phyloP scores from a whole-genome alignment of 2,329 filamentous ascomycete genomes.

The Diaporthe eres region DNA sequence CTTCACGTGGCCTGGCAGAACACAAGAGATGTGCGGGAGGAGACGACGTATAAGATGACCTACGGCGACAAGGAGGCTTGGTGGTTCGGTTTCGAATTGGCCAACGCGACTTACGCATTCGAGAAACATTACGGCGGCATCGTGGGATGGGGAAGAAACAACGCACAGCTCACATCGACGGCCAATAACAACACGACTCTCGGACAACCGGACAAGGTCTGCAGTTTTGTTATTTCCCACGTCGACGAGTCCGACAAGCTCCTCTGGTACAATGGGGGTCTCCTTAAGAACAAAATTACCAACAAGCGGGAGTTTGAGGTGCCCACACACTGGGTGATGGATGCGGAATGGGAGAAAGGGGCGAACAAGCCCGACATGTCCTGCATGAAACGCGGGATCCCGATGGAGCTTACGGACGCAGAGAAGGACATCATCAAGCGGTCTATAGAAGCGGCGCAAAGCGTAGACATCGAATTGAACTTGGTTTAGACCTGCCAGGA shows the following conservation, averaged over 20 bases:
- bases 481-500: not conserved
- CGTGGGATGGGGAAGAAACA: conserved; percentile 50
- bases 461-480: conserved; percentile 2
- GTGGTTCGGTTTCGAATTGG: conserved; percentile 61
- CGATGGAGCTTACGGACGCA: not conserved
- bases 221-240: conserved; percentile 59
- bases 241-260: conserved; percentile 54
- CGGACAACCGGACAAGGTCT: conserved; percentile 46
- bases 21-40: conserved; percentile 53
- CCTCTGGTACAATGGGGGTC: conserved; percentile 59
- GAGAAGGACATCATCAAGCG: not conserved
- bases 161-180: not conserved
- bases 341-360: conserved; percentile 55
- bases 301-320: conserved; percentile 51
- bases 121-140: conserved; percentile 58
- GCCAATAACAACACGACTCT: conserved; percentile 10
- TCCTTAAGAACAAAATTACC: conserved; percentile 56
- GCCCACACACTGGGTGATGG: conserved; percentile 57
- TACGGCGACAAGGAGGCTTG: conserved; percentile 63
- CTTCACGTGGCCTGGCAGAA: conserved; percentile 62
- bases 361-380: conserved; percentile 52
- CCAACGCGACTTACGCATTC: conserved; percentile 55
- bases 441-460: not conserved
- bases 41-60: conserved; percentile 56
- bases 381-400: conserved; percentile 50